These are phyloP conservation scores for Suillus variegatus DNA, from an alignment of 768 basidiomycete species.

Conservation along the genomic window DNA sequence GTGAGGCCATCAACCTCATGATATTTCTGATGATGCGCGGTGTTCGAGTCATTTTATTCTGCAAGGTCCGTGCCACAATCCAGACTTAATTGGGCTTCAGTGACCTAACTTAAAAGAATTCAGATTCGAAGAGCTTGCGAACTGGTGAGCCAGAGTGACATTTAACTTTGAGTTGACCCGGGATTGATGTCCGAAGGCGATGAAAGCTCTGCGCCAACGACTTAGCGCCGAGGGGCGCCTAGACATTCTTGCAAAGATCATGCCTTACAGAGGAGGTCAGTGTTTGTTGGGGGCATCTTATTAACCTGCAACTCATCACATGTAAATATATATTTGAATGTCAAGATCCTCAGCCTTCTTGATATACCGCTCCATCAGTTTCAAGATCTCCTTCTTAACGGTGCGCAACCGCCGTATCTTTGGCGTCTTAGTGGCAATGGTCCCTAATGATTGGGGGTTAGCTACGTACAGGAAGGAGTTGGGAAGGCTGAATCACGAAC, in stretches of 20 bases:
- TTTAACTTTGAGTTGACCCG: background rate
- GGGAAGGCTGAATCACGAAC: constrained; percentile 39
- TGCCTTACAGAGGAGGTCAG: constrained; percentile 82
- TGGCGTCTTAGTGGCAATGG: constrained; percentile 96
- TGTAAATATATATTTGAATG: too few species aligned
- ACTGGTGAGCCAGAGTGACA: constrained; percentile 46
- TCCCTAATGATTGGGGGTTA: constrained; percentile 46
- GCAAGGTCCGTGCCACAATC: constrained; percentile 54
- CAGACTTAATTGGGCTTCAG: background rate
- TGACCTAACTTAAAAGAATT: background rate
- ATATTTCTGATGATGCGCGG: constrained; percentile 81
- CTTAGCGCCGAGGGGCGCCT: constrained; percentile 72
- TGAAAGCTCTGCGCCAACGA: constrained; percentile 73
- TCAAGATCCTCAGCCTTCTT: constrained; percentile 98
- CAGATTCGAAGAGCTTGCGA: constrained; percentile 85
- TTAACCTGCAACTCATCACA: background rate
- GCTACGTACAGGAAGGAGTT: background rate
- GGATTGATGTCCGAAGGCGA: constrained; percentile 50
- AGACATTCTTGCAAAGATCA: constrained; percentile 75
- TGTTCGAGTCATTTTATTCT: constrained; percentile 83
- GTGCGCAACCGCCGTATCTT: constrained; percentile 93
- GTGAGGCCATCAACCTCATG: constrained; percentile 74
- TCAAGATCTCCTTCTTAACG: constrained; percentile 97
- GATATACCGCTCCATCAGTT: constrained; percentile 97
- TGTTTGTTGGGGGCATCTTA: background rate